phyloP scores from a whole-genome alignment of 176 grass and related monocot species.

The Raddia distichophylla region DNA sequence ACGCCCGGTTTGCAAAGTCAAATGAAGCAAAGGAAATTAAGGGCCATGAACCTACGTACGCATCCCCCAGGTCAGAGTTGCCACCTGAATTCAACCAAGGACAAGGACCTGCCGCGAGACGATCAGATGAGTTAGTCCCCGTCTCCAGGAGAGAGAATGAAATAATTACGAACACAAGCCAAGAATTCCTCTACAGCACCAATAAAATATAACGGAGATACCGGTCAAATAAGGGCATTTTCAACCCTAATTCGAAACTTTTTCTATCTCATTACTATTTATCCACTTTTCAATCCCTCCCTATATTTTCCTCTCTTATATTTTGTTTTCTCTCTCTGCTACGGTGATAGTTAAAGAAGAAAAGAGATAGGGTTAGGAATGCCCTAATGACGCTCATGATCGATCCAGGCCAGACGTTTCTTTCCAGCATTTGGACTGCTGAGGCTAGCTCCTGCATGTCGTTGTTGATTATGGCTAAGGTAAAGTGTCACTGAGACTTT shows the following conservation, averaged over 20 bases:
- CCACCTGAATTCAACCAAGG: conserved; percentile 27
- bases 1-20: neutral
- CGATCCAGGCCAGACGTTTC: conserved; percentile 14
- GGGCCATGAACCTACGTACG: neutral
- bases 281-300: too few species aligned
- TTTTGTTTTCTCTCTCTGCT: too few species aligned
- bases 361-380: too few species aligned
- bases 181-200: neutral
- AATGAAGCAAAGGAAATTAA: neutral
- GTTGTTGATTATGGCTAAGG: conserved; percentile 29
- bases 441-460: neutral
- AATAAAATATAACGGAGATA: neutral
- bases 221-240: too few species aligned
- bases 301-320: too few species aligned
- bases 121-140: neutral
- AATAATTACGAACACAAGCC: neutral
- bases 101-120: conserved; percentile 14
- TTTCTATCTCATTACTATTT: too few species aligned
- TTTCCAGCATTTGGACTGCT: conserved; percentile 33
- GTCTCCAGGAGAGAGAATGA: neutral
- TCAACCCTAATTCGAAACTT: too few species aligned
- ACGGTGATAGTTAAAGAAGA: too few species aligned
- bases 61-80: conserved; percentile 28
- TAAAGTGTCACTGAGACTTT: conserved; percentile 7
- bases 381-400: conserved; percentile 8